Conservation (phyloP, 2,329 filamentous ascomycete genomes). For the Xylariaceae sp. region DNA sequence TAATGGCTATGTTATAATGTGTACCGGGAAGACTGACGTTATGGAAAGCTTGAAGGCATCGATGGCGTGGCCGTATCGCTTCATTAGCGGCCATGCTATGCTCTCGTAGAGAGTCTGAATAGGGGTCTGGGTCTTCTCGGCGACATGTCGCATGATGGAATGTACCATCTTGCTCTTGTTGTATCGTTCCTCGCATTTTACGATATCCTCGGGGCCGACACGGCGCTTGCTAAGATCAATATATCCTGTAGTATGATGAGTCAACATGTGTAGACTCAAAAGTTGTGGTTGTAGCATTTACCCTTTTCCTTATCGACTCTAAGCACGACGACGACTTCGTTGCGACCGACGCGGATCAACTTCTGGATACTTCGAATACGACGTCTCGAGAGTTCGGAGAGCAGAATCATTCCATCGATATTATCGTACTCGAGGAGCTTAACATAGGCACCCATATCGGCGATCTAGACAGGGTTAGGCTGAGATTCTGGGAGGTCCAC, state of each 20-base stretch:
- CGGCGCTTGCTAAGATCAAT: conserved; percentile 98
- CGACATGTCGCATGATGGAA: conserved; percentile 97
- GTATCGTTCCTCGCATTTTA: conserved; percentile 98
- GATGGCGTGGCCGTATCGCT: conserved; percentile 93
- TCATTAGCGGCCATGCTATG: conserved; percentile 96
- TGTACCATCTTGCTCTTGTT: conserved; percentile 99
- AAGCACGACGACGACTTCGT: conserved; percentile 97
- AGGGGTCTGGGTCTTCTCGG: conserved; percentile 92
- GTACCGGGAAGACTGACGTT: conserved; percentile 57
- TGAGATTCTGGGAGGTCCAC: conserved; percentile 8
- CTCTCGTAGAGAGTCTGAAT: conserved; percentile 91
- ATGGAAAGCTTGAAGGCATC: conserved; percentile 99
- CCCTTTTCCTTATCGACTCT: conserved; percentile 99
- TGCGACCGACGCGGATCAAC: conserved; percentile 94
- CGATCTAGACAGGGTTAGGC: conserved; percentile 60
- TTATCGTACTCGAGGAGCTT: conserved; percentile 99
- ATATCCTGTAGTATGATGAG: conserved; percentile 65
- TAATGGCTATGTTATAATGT: conserved; percentile 11
- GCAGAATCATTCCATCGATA: conserved; percentile 99
- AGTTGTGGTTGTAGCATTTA: conserved; percentile 33
- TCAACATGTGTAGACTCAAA: conserved; percentile 19
- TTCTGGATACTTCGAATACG: conserved; percentile 99
- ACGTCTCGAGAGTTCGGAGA: conserved; percentile 94
- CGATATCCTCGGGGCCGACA: conserved; percentile 94
- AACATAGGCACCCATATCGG: conserved; percentile 99